These are phyloP conservation scores for Penicillium coprophilum DNA, from an alignment of 495 filamentous ascomycete genomes.

Conservation along the genomic window DNA sequence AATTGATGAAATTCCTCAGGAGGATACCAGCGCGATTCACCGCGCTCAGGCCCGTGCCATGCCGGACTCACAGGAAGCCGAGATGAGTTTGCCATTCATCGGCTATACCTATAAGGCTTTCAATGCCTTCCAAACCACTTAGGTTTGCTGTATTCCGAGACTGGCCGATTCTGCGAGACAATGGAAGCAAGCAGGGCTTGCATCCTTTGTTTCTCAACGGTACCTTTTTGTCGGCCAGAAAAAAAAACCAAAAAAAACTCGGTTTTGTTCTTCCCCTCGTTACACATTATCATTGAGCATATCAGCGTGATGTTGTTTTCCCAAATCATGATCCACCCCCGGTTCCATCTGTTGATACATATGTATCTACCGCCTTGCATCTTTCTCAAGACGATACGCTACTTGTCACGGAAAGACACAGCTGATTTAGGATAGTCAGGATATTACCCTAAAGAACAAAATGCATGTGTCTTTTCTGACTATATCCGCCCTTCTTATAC, in stretches of 20 bases:
- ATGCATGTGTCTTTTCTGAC: neutral
- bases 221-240: constrained; percentile 3
- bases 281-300: constrained; percentile 41
- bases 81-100: constrained; percentile 95
- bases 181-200: constrained; percentile 43
- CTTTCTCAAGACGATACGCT: constrained; percentile 26
- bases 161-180: constrained; percentile 5
- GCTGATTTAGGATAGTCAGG: constrained; percentile 1
- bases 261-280: constrained; percentile 23
- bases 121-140: constrained; percentile 66
- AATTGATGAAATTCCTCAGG: constrained; percentile 94
- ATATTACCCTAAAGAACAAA: constrained; percentile 2
- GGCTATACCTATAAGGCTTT: constrained; percentile 99
- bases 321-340: constrained; percentile 38
- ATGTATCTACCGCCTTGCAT: constrained; percentile 27
- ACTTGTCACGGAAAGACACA: constrained; percentile 9
- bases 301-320: constrained; percentile 42
- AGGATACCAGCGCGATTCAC: constrained; percentile 72
- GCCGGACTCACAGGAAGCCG: constrained; percentile 64
- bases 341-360: constrained; percentile 24
- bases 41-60: constrained; percentile 62
- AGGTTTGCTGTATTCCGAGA: constrained; percentile 14
- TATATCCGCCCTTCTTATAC: neutral
- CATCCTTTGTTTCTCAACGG: constrained; percentile 26
- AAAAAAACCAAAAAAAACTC: constrained; percentile 6